Percentiles rank a stretch among this genome's conserved stretches.
Evolutionary conservation across 257 asterid genomes (phyloP).

Genomic region (Echites panduratus): DNA sequence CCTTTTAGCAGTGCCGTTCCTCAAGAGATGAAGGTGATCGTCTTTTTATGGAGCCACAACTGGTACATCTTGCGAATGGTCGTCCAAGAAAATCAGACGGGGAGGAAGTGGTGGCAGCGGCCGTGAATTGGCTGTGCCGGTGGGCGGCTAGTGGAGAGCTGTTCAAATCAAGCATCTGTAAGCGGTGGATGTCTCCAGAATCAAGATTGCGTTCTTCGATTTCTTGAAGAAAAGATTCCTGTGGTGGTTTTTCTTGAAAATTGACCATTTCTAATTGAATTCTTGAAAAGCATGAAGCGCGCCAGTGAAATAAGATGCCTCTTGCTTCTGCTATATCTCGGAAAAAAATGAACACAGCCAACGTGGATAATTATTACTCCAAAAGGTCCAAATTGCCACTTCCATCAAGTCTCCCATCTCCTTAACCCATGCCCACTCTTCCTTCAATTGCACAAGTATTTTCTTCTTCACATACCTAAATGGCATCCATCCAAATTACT

Average conservation of each 20-base stretch:
- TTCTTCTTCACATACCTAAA: too few species aligned
- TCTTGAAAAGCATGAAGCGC: neutral
- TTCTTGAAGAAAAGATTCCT: constrained; percentile 10
- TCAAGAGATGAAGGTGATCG: constrained; percentile 18
- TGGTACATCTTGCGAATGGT: constrained; percentile 1
- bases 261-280: neutral
- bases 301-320: neutral
- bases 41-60: constrained; percentile 22
- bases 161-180: constrained; percentile 17
- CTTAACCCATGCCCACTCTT: too few species aligned
- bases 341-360: too few species aligned
- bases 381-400: too few species aligned
- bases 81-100: too few species aligned
- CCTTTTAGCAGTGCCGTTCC: constrained; percentile 22
- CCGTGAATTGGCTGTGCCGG: neutral
- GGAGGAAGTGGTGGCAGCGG: constrained; percentile 15
- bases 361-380: too few species aligned
- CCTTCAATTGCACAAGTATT: too few species aligned
- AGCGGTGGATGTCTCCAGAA: constrained; percentile 10
- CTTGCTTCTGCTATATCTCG: too few species aligned
- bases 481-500: too few species aligned
- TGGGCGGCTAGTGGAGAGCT: neutral
- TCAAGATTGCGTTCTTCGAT: constrained; percentile 7
- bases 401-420: too few species aligned
- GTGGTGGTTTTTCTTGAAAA: neutral